Evolutionary conservation across 2,329 filamentous ascomycete genomes (phyloP).

Genomic region (Xylariaceae sp.): DNA sequence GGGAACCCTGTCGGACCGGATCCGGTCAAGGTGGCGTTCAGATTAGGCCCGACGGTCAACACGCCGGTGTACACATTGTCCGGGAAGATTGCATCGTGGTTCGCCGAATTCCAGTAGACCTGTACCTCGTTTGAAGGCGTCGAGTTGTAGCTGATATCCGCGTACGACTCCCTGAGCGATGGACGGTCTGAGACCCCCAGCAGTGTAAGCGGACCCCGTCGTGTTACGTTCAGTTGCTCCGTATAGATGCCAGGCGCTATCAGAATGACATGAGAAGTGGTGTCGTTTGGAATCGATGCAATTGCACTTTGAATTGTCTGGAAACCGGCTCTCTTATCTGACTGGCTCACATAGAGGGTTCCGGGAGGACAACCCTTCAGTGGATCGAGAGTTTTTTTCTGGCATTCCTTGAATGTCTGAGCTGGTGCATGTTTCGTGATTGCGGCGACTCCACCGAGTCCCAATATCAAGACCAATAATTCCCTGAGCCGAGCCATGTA

Average conservation of each 20-base stretch:
- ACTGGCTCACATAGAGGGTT: constrained; percentile 50
- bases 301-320: constrained; percentile 49
- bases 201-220: constrained; percentile 63
- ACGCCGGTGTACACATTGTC: constrained; percentile 69
- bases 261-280: constrained; percentile 59
- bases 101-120: constrained; percentile 64
- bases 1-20: constrained; percentile 65
- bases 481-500: constrained; percentile 14
- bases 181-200: constrained; percentile 61
- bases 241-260: constrained; percentile 65
- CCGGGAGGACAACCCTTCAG: constrained; percentile 47
- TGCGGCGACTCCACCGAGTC: not conserved
- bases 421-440: constrained; percentile 28
- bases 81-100: constrained; percentile 49
- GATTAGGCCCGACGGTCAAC: constrained; percentile 66
- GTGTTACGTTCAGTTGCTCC: constrained; percentile 70
- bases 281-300: constrained; percentile 47
- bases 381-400: constrained; percentile 42
- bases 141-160: constrained; percentile 31
- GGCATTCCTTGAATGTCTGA: constrained; percentile 41
- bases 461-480: constrained; percentile 10
- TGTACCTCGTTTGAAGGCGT: constrained; percentile 54
- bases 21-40: constrained; percentile 67
- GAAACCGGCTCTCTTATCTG: constrained; percentile 45
- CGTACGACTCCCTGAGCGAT: constrained; percentile 37